A percentile compares a stretch with the other conserved stretches of the same genome.
Conservation (phyloP, 108 stramenopile genomes). For the Cyclostephanos tholiformis region DNA sequence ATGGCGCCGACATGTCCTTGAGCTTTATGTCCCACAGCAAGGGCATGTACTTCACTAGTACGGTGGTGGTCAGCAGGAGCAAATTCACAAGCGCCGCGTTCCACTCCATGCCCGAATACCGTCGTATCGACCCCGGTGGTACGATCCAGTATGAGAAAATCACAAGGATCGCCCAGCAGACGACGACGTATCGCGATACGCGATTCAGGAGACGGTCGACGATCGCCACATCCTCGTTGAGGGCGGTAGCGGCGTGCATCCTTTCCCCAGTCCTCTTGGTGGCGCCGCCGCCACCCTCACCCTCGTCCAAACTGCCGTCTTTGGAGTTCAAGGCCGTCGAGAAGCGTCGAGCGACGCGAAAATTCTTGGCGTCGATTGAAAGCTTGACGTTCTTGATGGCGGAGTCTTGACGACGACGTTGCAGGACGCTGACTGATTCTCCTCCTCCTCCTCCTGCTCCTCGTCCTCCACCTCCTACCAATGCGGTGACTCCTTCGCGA, state of each 20-base stretch:
- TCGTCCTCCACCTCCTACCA: too few relatives aligned
- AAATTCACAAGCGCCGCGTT: constrained; percentile 37
- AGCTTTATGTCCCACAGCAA: constrained; percentile 31
- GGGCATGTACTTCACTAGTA: constrained; percentile 28
- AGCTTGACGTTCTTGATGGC: neutral
- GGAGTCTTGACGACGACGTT: too few relatives aligned
- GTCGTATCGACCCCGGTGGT: constrained; percentile 46
- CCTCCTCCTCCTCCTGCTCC: too few relatives aligned
- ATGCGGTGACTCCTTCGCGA: too few relatives aligned
- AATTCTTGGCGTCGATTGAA: neutral
- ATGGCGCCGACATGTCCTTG: neutral
- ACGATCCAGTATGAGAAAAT: constrained; percentile 27
- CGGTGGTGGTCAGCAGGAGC: constrained; percentile 26
- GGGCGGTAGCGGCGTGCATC: neutral
- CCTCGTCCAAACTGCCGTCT: too few relatives aligned
- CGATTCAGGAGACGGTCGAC: constrained; percentile 27
- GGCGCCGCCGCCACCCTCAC: too few relatives aligned
- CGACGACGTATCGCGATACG: constrained; percentile 16
- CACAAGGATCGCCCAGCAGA: constrained; percentile 38
- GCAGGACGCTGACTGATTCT: too few relatives aligned
- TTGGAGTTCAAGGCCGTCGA: neutral
- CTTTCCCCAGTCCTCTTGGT: neutral
- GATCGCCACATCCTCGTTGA: too few relatives aligned
- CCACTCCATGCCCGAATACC: constrained; percentile 44
- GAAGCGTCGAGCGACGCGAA: neutral